phyloP scores from a whole-genome alignment of 2,329 filamentous ascomycete genomes.

The Aspergillus sp. region DNA sequence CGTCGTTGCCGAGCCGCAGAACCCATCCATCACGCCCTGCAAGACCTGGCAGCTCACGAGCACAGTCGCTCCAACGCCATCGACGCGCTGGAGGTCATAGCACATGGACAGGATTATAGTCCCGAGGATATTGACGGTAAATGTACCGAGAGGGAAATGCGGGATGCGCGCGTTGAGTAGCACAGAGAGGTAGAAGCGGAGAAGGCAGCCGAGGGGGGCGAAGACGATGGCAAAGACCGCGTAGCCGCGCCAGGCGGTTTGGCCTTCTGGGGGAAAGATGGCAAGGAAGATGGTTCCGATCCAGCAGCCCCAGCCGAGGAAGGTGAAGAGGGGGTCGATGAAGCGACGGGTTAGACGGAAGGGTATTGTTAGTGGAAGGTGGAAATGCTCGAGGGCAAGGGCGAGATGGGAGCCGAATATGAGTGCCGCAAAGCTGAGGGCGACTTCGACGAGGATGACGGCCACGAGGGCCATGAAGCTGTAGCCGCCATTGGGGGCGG shows the following conservation, averaged over 20 bases:
- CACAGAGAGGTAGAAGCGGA: constrained; percentile 71
- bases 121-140: constrained; percentile 75
- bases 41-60: constrained; percentile 65
- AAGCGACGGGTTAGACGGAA: constrained; percentile 57
- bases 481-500: constrained; percentile 68
- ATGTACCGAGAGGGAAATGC: constrained; percentile 82
- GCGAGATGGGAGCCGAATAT: constrained; percentile 75
- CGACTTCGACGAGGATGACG: constrained; percentile 70
- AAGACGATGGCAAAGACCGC: constrained; percentile 78
- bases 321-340: constrained; percentile 62
- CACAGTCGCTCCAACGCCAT: constrained; percentile 43
- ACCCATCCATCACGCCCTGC: constrained; percentile 66
- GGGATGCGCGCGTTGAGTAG: constrained; percentile 66
- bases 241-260: constrained; percentile 70
- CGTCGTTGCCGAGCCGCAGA: constrained; percentile 66
- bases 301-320: constrained; percentile 75
- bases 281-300: constrained; percentile 71
- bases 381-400: constrained; percentile 55
- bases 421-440: constrained; percentile 68
- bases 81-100: constrained; percentile 73
- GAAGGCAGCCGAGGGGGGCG: constrained; percentile 74
- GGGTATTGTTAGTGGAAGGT: constrained; percentile 60
- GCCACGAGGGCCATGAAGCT: constrained; percentile 79
- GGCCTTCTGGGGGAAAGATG: constrained; percentile 64
- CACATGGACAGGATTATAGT: constrained; percentile 72